Evolutionary conservation across 1,284 basidiomycete species (phyloP), one percentile per base, ranked within the genome.

Genomic region (Sporisorium graminicola): DNA sequence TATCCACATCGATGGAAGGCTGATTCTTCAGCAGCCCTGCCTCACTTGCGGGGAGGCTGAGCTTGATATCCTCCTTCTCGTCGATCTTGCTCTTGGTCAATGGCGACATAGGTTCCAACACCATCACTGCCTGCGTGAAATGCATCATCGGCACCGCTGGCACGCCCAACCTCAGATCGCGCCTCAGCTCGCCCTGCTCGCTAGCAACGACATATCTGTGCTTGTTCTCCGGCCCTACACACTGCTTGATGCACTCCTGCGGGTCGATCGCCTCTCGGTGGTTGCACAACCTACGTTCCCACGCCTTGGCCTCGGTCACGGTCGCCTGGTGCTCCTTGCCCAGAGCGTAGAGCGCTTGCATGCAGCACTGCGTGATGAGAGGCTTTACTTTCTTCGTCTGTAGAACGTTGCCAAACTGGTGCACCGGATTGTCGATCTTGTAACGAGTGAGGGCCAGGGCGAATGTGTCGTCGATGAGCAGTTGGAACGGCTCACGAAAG

Each of bases 231-330:
- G 67, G 35, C 0, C 79, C 79, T 5, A 66, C 43, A 26, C 51
- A 59, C 65, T 90, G 90, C 14, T 88, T 86, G 40, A 99, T 87
- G 85, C 96, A 99, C n/a, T 93, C 93, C 55, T 92, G 90, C 20
- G 92, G 92, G 0, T 90, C 89, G 43, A 96, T 91, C 1, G 88
- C 88, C 82, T 94, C 92, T 72, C 91, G 89, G 84, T 99, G 96
- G 85, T 98, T 98, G 86, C 96, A 99, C 87, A 93, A 93, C 71
- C 96, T 87, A 58, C 96, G 89, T 87, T 98, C 96, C 82, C 95
- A 97, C 0, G 88, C 89, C 87, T 98, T 98, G 1, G 96, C 95
- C 47, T 97, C 88, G 82, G 96, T 92, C 0, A 94, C 91, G 22
- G 63, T 74, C 16, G 43, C 26, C 29, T 64, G 68, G 3, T 50